These are phyloP conservation scores for Vigna trinervia DNA, from an alignment of 306 rosid genomes.

Conservation along the genomic window DNA sequence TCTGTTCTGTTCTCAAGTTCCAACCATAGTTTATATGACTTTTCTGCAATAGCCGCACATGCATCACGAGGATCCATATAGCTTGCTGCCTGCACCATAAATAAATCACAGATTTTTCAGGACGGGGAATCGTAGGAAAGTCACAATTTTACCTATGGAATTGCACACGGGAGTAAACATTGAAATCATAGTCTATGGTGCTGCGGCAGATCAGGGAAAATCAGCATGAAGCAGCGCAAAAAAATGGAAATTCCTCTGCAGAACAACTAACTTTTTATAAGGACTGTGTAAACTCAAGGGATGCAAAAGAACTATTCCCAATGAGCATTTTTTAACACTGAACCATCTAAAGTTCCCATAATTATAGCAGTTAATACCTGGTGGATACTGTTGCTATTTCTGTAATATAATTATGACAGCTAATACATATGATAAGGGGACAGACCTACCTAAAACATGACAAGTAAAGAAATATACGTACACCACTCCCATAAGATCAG, in stretches of 20 bases:
- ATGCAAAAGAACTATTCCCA: slow-evolving; percentile 36
- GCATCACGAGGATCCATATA: slow-evolving; percentile 87
- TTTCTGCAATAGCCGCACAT: slow-evolving; percentile 87
- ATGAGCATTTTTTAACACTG: not conserved
- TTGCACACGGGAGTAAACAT: slow-evolving; percentile 12
- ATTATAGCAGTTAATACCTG: not conserved
- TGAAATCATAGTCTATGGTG: not conserved
- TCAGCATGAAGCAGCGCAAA: slow-evolving; percentile 15
- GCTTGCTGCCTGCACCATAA: slow-evolving; percentile 65
- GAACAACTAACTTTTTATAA: slow-evolving; percentile 13
- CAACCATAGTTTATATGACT: slow-evolving; percentile 85
- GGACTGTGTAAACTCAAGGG: not conserved
- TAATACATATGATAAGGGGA: not conserved
- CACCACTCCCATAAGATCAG: slow-evolving; percentile 15
- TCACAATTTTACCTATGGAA: slow-evolving; percentile 28
- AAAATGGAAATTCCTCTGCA: not conserved
- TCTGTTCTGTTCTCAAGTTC: slow-evolving; percentile 89
- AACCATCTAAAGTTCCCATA: slow-evolving; percentile 1
- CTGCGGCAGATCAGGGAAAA: slow-evolving; percentile 12
- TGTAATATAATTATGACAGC: not conserved
- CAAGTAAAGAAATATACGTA: not conserved
- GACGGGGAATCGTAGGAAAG: slow-evolving; percentile 7
- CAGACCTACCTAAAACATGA: slow-evolving; percentile 19
- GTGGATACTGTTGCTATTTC: too few relatives aligned
- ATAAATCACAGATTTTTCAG: slow-evolving; percentile 32